Percentiles rank a stretch among this genome's conserved stretches.
These are phyloP conservation scores for Cladosporium cucumerinum DNA, from an alignment of 2,329 filamentous ascomycete species.

Conservation along the genomic window DNA sequence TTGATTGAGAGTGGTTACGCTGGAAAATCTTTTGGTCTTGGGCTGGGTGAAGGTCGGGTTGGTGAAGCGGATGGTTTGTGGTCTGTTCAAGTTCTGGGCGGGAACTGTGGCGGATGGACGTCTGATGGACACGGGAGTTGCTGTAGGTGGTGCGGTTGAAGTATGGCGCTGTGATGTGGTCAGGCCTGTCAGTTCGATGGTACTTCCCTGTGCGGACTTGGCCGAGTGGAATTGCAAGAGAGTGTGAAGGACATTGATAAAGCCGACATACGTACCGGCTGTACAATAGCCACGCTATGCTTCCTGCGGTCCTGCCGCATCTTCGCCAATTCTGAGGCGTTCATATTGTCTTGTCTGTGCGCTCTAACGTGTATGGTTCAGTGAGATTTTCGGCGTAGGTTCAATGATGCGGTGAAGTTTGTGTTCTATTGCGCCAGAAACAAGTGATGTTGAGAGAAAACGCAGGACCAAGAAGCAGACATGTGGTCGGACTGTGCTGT, in stretches of 20 bases:
- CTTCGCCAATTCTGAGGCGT: not conserved
- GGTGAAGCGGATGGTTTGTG: constrained; percentile 1
- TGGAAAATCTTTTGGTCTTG: not conserved
- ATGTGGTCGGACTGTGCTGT: not conserved
- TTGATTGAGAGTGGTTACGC: not conserved
- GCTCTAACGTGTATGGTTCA: not conserved
- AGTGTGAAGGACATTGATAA: not conserved
- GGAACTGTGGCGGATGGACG: constrained; percentile 9
- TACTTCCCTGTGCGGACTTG: not conserved
- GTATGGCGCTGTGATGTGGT: not conserved
- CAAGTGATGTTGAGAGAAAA: not conserved
- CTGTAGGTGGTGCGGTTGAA: not conserved
- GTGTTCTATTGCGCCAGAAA: no score
- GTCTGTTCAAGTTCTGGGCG: not conserved
- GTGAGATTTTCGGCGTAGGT: not conserved
- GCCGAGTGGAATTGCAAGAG: no score
- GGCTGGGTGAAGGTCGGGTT: not conserved
- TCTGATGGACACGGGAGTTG: not conserved
- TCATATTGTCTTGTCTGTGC: not conserved
- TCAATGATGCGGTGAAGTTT: not conserved
- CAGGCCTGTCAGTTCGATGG: not conserved
- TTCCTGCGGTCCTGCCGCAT: constrained; percentile 12
- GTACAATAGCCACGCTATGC: not conserved
- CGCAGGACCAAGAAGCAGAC: not conserved
- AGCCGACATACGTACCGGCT: not conserved